Base-by-base conservation (phyloP, 495 filamentous ascomycete species). In the Penicillium argentinense region DNA sequence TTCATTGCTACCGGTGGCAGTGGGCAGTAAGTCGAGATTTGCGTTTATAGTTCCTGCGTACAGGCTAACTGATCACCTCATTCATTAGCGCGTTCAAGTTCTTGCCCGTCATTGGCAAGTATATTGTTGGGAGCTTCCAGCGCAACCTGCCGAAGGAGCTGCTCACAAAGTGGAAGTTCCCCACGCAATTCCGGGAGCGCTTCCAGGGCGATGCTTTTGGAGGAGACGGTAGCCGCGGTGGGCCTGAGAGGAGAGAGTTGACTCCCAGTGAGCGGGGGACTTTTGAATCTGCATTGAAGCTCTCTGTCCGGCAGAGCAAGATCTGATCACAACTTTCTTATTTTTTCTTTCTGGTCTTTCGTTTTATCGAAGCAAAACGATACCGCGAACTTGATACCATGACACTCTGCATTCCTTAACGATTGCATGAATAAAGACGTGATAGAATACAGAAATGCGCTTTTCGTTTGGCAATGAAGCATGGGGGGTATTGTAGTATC, bases 1-100 rank as follows among this genome's bases (percentile, higher is more conserved):
- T 89, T 93, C 57, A 56, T 95, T 8, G 83, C 86, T 0, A 89
- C 85, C 0, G 89, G 89, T 1, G 89, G 85, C 1, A 85, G 80
- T 47, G 89, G 89, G 12, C 89, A 93, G 64, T 70, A 60, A 57
- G 67, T 60, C 5, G 11, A 16, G 17, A 21, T n/a, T 13, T 13
- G 2, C 12, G 14, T n/a, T 8, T 1, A 4, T 29, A 17, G 8
- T 9, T 1, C 9, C 25, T 7, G 27, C 11, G 9, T 2, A n/a
- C 16, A 16, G n/a, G 28, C 54, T 13, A 46, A 26, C 11, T 30
- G n/a, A 32, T 21, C 30, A 18, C 24, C 9, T 4, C 18, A n/a
- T 5, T 7, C 0, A 13, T 2, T 34, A 71, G 67, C 39, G 64
- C 57, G 11, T 79, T 68, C 53, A 77, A 77, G 49, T 76, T 77